Base-by-base conservation (phyloP, 768 basidiomycete genomes). In the Boletus sp. region DNA sequence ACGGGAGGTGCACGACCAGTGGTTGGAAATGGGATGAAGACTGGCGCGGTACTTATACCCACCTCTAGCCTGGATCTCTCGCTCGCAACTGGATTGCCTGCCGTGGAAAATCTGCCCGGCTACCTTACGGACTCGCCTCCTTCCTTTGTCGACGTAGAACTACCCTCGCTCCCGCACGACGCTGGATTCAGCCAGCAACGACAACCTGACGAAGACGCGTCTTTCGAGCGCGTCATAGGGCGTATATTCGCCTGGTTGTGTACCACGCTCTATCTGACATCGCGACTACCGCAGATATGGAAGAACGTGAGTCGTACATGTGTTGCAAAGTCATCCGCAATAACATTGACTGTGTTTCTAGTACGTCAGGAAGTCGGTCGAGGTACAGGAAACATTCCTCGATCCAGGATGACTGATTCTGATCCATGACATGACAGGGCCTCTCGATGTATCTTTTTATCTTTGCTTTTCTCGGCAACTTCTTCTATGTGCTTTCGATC, bases 281-380 rank as follows among this genome's bases (percentile, higher is more conserved):
- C 90, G 4, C 84, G 97, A 57, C 73, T 99, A 65, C 97, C 97
- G 20, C 97, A 99, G 72, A 97, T 99, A 60, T 98, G 97, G 97
- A 96, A 95, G 74, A 98, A 98, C 67, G 95, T 97, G 71, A 70
- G 93, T 85, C 37, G 28, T 44, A 32, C 20, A 49, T 30, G 33
- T 47, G 24, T 20, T 49, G 20, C 44, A 45, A 37, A 8, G 15
- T 54, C 33, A 37, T 37, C 50, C 47, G 56, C 47, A 10, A 47
- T 44, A 32, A 50, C 1, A 58, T 52, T 48, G 29, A 59, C 7
- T 20, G 17, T 56, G 18, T 8, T 24, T 32, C 50, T 63, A 96
- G 93, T 95, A 82, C 67, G 85, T 81, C 54, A 82, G 94, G 53
- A 93, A 94, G 78, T 96, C 94, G 46, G 92, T 95, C 17, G 92